phyloP scores from a whole-genome alignment of 352 stramenopile genomes.

The Phytopythium boreale region DNA sequence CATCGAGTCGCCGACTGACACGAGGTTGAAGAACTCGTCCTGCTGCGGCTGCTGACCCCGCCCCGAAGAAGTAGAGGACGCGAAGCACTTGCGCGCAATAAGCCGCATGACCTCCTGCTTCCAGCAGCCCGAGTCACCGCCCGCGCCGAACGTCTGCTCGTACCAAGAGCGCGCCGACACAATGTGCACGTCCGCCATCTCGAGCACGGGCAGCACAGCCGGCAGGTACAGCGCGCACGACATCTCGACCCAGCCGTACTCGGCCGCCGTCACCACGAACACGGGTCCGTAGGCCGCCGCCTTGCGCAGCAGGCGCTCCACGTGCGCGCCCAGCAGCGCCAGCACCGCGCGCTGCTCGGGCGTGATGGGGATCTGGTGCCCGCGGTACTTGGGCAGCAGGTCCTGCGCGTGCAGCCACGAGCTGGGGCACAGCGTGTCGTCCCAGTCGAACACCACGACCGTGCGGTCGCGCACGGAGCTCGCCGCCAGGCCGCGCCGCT shows the following conservation, averaged over 20 bases:
- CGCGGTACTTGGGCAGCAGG: slow-evolving; percentile 75
- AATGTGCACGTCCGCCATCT: slow-evolving; percentile 81
- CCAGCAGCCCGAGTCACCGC: slow-evolving; percentile 76
- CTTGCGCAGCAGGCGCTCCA: slow-evolving; percentile 64
- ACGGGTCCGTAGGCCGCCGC: slow-evolving; percentile 75
- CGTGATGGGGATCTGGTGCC: slow-evolving; percentile 61
- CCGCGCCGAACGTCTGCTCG: slow-evolving; percentile 75
- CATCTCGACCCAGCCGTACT: slow-evolving; percentile 84
- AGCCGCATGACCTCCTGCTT: slow-evolving; percentile 88
- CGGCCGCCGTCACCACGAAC: slow-evolving; percentile 83
- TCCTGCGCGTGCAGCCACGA: slow-evolving; percentile 82
- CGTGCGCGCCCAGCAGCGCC: slow-evolving; percentile 53
- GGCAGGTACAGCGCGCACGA: slow-evolving; percentile 78
- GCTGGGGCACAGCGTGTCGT: slow-evolving; percentile 86
- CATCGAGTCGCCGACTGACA: slow-evolving; percentile 85
- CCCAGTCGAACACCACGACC: slow-evolving; percentile 87
- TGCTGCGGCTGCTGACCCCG: slow-evolving; percentile 1
- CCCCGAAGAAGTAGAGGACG: background rate
- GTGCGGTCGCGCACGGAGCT: slow-evolving; percentile 64
- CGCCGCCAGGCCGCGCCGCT: slow-evolving; percentile 14
- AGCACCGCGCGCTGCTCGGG: slow-evolving; percentile 57
- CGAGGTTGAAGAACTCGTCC: slow-evolving; percentile 71
- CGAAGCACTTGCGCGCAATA: slow-evolving; percentile 84
- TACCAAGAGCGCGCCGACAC: slow-evolving; percentile 85
- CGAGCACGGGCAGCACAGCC: slow-evolving; percentile 54